These are phyloP conservation scores for Piper betle DNA, from an alignment of 164 flowering plant species.

Conservation along the genomic window DNA sequence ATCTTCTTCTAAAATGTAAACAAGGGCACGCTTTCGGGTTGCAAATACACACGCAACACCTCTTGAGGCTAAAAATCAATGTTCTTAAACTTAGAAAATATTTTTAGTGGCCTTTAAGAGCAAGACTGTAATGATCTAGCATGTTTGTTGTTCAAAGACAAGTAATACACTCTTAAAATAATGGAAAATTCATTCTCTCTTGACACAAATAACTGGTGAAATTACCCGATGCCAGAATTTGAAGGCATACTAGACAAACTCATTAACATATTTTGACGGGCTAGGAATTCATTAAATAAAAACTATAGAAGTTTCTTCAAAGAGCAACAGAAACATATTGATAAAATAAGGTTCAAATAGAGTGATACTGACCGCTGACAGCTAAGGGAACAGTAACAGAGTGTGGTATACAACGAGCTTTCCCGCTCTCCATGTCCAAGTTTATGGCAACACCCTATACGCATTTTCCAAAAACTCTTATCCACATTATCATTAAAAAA, in stretches of 20 bases:
- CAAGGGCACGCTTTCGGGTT: conserved; percentile 76
- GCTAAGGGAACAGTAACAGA: conserved; percentile 65
- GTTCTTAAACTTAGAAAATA: background rate
- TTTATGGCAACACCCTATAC: conserved; percentile 44
- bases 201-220: too few species aligned
- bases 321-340: background rate
- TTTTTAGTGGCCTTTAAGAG: background rate
- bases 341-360: background rate
- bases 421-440: conserved; percentile 51
- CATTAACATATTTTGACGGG: background rate
- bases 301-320: background rate
- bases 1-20: conserved; percentile 87
- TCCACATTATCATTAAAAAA: background rate
- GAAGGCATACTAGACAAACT: background rate
- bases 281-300: background rate
- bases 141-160: background rate
- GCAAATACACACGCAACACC: conserved; percentile 94
- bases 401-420: conserved; percentile 65
- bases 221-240: too few species aligned
- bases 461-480: conserved; percentile 1
- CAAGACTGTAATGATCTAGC: background rate
- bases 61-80: conserved; percentile 67
- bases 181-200: too few species aligned
- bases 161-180: background rate
- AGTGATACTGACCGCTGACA: conserved; percentile 59